phyloP scores from a whole-genome alignment of 2,329 filamentous ascomycete genomes.

The Neurospora sp. region DNA sequence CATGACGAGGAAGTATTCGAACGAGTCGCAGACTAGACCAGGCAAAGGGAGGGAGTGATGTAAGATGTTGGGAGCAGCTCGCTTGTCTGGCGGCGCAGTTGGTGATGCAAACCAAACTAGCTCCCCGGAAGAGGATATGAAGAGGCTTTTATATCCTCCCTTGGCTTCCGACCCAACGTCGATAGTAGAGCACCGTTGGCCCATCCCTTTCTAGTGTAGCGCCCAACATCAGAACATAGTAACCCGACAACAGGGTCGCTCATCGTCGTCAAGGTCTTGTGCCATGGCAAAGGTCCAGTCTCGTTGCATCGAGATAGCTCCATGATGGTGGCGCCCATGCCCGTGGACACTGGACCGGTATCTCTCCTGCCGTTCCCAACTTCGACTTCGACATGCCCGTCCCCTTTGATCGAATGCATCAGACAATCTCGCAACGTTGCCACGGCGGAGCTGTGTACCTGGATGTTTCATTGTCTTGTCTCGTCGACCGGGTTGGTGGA shows the following conservation, averaged over 20 bases:
- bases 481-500: neutral
- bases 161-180: neutral
- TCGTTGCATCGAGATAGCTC: neutral
- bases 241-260: neutral
- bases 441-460: neutral
- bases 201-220: neutral
- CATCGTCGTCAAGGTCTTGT: neutral
- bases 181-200: neutral
- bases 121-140: neutral
- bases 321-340: neutral
- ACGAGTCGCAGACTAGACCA: neutral
- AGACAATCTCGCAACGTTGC: neutral
- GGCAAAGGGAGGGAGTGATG: neutral
- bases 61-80: neutral
- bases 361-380: neutral
- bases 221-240: neutral
- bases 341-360: too few relatives aligned
- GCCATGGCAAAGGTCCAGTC: neutral
- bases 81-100: neutral
- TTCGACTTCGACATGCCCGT: neutral
- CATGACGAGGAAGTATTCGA: constrained; percentile 1
- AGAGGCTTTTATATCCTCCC: neutral
- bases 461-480: neutral
- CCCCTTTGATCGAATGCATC: neutral
- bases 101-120: neutral